Percentiles rank a stretch among this genome's conserved stretches.
phyloP scores from a whole-genome alignment of 768 basidiomycete genomes.

The Chalciporus sphaerocephalus region DNA sequence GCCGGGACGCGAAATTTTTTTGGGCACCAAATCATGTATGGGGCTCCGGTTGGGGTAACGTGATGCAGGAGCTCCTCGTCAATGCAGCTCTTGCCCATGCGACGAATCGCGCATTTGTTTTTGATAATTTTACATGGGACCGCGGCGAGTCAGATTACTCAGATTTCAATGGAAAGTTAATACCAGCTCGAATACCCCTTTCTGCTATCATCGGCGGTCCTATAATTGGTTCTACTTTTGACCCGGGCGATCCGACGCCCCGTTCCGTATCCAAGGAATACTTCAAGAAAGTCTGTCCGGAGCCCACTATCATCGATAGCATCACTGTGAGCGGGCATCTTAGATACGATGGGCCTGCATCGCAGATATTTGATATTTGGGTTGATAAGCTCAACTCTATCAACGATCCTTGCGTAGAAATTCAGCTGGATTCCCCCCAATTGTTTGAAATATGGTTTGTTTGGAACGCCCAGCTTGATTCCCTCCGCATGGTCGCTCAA shows the following conservation, averaged over 20 bases:
- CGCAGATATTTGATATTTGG: slow-evolving; percentile 43
- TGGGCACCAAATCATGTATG: slow-evolving; percentile 47
- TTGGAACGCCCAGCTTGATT: neutral
- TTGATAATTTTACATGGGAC: slow-evolving; percentile 57
- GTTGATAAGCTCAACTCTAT: slow-evolving; percentile 40
- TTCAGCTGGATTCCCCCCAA: slow-evolving; percentile 34
- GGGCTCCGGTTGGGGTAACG: slow-evolving; percentile 59
- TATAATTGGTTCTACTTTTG: slow-evolving; percentile 39
- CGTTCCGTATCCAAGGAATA: slow-evolving; percentile 44
- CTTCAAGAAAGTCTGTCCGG: slow-evolving; percentile 47
- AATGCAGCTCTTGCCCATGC: slow-evolving; percentile 47
- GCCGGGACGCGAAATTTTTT: slow-evolving; percentile 40
- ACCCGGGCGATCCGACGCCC: slow-evolving; percentile 34
- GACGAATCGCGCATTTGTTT: slow-evolving; percentile 49
- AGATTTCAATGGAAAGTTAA: slow-evolving; percentile 44
- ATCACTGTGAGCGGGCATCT: slow-evolving; percentile 20
- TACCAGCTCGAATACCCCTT: slow-evolving; percentile 52
- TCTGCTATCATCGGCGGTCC: slow-evolving; percentile 51
- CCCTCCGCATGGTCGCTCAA: neutral
- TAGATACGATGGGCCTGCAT: slow-evolving; percentile 28
- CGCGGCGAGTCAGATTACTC: slow-evolving; percentile 39
- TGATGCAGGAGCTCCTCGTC: slow-evolving; percentile 53
- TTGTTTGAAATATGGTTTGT: slow-evolving; percentile 54
- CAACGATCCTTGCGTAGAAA: slow-evolving; percentile 48
- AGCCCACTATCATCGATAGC: slow-evolving; percentile 30